Evolutionary conservation across 805 yeast species (phyloP), one percentile per base, ranked within the genome.

Genomic region (Myxozyma kluyveri): DNA sequence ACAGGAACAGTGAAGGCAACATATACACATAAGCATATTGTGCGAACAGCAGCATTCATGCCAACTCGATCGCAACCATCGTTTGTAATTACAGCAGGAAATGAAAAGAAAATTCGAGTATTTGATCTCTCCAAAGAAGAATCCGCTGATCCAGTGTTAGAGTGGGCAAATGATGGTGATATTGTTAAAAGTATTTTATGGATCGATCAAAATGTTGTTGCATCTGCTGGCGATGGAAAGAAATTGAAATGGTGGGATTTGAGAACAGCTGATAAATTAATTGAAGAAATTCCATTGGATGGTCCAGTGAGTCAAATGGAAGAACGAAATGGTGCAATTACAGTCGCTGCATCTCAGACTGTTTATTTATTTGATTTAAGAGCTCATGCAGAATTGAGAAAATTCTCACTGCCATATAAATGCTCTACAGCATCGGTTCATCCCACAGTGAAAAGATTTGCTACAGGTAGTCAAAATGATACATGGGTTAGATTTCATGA

Each of bases 401-500:
- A 52, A 26, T 42, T 58, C 17, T 52, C 47, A 12, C 52, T 67
- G 23, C 63, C 59, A 21, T 67, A 66, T 49, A 41, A 31, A 7
- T 63, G 64, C 10, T 62, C 66, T 6, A 60, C 67, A 1, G 67
- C 60, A 21, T 50, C 64, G 3, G 38, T 67, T 9, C 53, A 54
- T 31, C 54, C 57, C 1, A 61, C 54, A 27, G 33, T 50, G 18
- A 48, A 50, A 10, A 54, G 54, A 44, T 54, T 66, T 23, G 54
- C 56, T 19, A 67, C 70, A 1, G 70, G 69, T 1, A 51, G 59
- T 35, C 27, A 61, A 3, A 47, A 41, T 1, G 70, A 67, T 39
- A 67, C 70, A 4, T 67, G 67, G 67, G 66, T 67, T 5, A 55
- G 70, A 12, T 32, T 65, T 3, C 67, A 67, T 48, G 65, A 63